Evolutionary conservation across 192 early-diverging fungal genomes (phyloP).

Genomic region (Rhizophagus clarus): DNA sequence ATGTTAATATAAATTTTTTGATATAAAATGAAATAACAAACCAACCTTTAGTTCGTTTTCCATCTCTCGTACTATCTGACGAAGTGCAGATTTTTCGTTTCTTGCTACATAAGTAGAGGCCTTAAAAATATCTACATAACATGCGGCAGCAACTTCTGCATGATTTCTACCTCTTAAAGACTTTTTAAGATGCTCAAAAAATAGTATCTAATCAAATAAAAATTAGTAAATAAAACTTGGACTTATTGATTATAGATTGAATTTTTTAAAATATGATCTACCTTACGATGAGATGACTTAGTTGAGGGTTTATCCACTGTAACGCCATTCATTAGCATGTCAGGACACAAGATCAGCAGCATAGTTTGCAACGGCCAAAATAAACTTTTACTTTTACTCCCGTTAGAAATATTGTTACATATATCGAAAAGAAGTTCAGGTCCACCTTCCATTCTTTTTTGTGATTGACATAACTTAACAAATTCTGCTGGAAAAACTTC

Average conservation of each 20-base stretch:
- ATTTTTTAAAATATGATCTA: background rate
- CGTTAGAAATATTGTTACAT: slow-evolving; percentile 64
- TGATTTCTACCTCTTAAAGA: slow-evolving; percentile 53
- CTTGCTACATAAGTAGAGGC: slow-evolving; percentile 69
- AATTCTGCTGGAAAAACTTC: slow-evolving; percentile 84
- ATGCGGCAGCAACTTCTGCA: slow-evolving; percentile 68
- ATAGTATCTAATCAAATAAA: slow-evolving; percentile 41
- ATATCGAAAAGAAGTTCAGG: slow-evolving; percentile 80
- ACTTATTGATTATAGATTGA: background rate
- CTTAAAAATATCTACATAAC: slow-evolving; percentile 76
- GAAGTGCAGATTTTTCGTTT: slow-evolving; percentile 62
- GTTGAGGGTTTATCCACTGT: slow-evolving; percentile 33
- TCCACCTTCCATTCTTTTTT: slow-evolving; percentile 60
- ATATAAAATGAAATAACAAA: slow-evolving; percentile 5
- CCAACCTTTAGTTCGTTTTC: slow-evolving; percentile 73
- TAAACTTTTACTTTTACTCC: slow-evolving; percentile 61
- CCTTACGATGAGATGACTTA: background rate
- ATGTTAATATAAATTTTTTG: background rate
- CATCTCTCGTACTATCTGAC: slow-evolving; percentile 69
- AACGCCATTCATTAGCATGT: slow-evolving; percentile 63
- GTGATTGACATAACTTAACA: slow-evolving; percentile 69
- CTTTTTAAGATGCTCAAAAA: slow-evolving; percentile 56
- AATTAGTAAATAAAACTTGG: background rate
- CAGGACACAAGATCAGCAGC: slow-evolving; percentile 86
- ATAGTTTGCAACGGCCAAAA: slow-evolving; percentile 90